These are phyloP conservation scores for Backusella tuberculispora DNA, from an alignment of 192 early-diverging fungal genomes.

Conservation along the genomic window DNA sequence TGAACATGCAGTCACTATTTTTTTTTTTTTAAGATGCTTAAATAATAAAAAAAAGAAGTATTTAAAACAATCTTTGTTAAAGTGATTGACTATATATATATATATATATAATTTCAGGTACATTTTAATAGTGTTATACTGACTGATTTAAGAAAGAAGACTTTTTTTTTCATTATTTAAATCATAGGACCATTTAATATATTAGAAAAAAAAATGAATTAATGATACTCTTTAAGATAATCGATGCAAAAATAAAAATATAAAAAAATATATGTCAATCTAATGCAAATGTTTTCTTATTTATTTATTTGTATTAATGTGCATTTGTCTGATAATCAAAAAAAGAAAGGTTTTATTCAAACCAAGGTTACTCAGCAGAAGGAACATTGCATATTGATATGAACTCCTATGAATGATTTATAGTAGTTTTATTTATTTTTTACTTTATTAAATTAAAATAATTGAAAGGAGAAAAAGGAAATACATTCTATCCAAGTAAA, in stretches of 20 bases:
- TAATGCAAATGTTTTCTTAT: conserved; percentile 3
- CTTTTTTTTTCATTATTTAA: no score
- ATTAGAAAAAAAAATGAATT: neutral
- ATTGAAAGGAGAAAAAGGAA: neutral
- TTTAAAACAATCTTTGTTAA: no score
- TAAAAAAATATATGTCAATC: neutral
- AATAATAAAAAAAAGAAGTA: no score
- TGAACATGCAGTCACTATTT: no score
- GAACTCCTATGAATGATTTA: neutral
- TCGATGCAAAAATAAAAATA: neutral
- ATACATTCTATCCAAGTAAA: neutral
- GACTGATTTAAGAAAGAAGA: no score
- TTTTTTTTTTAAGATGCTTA: no score
- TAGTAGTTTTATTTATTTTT: no score
- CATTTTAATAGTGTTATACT: no score
- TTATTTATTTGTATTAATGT: neutral
- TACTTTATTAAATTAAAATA: conserved; percentile 10
- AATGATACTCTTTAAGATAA: neutral
- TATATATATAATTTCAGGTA: no score
- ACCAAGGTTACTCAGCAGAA: no score
- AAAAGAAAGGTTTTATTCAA: neutral
- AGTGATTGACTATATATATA: no score
- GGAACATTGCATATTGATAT: neutral
- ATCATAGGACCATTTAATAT: no score
- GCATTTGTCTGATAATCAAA: neutral